Evolutionary conservation across 306 rosid genomes (phyloP).

Genomic region (Dryas alaskensis): DNA sequence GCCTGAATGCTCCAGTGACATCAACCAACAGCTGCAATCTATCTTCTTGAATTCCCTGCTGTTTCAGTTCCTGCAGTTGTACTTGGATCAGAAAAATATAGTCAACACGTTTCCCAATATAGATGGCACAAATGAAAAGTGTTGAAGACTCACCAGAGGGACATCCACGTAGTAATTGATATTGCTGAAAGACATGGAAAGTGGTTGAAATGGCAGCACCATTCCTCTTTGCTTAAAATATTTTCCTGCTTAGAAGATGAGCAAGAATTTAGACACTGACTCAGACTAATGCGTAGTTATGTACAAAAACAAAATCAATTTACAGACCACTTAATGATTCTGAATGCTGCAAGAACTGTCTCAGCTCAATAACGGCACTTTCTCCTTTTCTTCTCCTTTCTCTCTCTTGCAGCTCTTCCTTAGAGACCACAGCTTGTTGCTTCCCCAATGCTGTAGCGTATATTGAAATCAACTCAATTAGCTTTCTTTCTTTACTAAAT

Average conservation of each 20-base stretch:
- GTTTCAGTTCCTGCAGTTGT: constrained; percentile 81
- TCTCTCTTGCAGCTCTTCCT: constrained; percentile 80
- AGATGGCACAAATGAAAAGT: constrained; percentile 4
- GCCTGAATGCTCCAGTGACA: constrained; percentile 88
- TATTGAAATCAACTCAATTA: constrained; percentile 9
- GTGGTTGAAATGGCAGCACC: constrained; percentile 99
- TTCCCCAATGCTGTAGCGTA: constrained; percentile 68
- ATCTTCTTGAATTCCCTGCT: constrained; percentile 82
- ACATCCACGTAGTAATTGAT: constrained; percentile 88
- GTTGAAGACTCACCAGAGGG: constrained; percentile 67
- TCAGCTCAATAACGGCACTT: constrained; percentile 67
- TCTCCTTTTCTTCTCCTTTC: constrained; percentile 86
- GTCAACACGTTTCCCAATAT: constrained; percentile 24
- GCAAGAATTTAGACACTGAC: constrained; percentile 15
- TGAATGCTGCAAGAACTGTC: constrained; percentile 85
- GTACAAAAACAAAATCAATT: neutral
- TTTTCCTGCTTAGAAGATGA: constrained; percentile 56
- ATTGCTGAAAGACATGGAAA: constrained; percentile 88
- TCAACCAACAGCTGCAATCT: constrained; percentile 71
- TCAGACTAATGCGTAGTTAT: neutral
- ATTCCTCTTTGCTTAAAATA: constrained; percentile 85
- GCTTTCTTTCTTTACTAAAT: constrained; percentile 16
- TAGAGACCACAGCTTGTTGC: constrained; percentile 88
- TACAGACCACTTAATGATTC: constrained; percentile 70
- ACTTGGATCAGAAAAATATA: constrained; percentile 38